phyloP scores from a whole-genome alignment of 106 monocot species.

The Apostasia ramifera region DNA sequence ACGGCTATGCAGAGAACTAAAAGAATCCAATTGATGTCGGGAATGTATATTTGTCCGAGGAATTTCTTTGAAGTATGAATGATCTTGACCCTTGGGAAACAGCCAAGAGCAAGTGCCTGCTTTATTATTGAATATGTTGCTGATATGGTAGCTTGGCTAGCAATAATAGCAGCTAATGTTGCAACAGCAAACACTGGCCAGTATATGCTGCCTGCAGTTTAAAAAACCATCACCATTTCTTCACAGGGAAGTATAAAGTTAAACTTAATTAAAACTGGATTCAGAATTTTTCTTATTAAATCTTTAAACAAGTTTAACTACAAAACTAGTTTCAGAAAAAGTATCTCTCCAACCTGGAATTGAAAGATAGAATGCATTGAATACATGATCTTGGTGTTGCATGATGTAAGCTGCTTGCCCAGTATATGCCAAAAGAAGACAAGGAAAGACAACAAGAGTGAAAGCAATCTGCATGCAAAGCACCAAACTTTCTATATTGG shows the following conservation, averaged over 20 bases:
- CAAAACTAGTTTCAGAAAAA: background rate
- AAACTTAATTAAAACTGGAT: too few relatives aligned
- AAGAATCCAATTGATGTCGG: constrained; percentile 95
- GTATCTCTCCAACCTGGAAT: constrained; percentile 54
- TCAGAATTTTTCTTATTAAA: too few relatives aligned
- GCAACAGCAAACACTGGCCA: constrained; percentile 86
- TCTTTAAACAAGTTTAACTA: too few relatives aligned
- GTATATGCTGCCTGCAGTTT: constrained; percentile 47
- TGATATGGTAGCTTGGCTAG: constrained; percentile 93
- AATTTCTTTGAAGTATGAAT: constrained; percentile 92
- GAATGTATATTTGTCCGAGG: constrained; percentile 93
- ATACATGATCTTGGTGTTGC: constrained; percentile 42
- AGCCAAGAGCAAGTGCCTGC: constrained; percentile 84
- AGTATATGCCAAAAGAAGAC: constrained; percentile 65
- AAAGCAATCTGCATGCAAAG: constrained; percentile 50
- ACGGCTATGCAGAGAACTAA: constrained; percentile 92
- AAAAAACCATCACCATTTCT: constrained; percentile 2
- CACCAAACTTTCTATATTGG: background rate
- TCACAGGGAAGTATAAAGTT: background rate
- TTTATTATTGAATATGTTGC: constrained; percentile 93
- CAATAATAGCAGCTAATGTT: constrained; percentile 73
- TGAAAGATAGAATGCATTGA: constrained; percentile 77
- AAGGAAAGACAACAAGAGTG: constrained; percentile 70
- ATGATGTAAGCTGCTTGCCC: constrained; percentile 92
- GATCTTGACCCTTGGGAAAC: constrained; percentile 88